Percentiles rank a stretch among this genome's conserved stretches.
Evolutionary conservation across 2,329 filamentous ascomycete genomes (phyloP).

Genomic region (Aspergillus floridensis): DNA sequence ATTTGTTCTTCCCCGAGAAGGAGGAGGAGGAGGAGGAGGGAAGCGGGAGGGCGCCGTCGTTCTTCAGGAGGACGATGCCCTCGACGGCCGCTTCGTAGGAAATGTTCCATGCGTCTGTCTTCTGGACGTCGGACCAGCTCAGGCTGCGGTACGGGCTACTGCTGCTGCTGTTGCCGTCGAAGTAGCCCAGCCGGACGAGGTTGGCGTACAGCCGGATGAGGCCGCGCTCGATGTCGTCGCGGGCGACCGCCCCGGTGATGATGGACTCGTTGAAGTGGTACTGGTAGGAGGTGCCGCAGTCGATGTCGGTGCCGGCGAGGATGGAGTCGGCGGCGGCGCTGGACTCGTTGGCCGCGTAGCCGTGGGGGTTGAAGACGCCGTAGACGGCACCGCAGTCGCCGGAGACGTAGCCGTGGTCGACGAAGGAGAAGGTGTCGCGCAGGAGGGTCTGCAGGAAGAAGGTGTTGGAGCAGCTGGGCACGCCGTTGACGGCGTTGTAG

Average conservation of each 20-base stretch:
- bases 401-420: conserved; percentile 59
- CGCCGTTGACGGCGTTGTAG: conserved; percentile 65
- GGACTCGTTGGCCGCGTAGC: conserved; percentile 45
- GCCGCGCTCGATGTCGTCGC: conserved; percentile 47
- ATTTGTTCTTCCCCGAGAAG: conserved; percentile 1
- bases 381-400: conserved; percentile 64
- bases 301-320: conserved; percentile 53
- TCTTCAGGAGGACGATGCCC: conserved; percentile 53
- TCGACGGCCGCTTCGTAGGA: conserved; percentile 54
- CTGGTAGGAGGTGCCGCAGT: conserved; percentile 53
- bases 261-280: conserved; percentile 46
- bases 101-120: conserved; percentile 53
- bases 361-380: conserved; percentile 58
- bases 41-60: conserved; percentile 51
- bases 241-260: conserved; percentile 44
- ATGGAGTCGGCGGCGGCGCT: conserved; percentile 50
- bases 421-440: conserved; percentile 65
- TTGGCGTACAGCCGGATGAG: conserved; percentile 51
- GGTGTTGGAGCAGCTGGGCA: conserved; percentile 61
- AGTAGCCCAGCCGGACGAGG: conserved; percentile 53
- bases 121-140: conserved; percentile 56
- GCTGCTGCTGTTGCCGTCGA: conserved; percentile 41
- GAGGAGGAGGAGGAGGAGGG: conserved; percentile 32
- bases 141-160: conserved; percentile 51
- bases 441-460: conserved; percentile 64